Conservation (phyloP, 179 eudicot species). For the Beta corolliflora region DNA sequence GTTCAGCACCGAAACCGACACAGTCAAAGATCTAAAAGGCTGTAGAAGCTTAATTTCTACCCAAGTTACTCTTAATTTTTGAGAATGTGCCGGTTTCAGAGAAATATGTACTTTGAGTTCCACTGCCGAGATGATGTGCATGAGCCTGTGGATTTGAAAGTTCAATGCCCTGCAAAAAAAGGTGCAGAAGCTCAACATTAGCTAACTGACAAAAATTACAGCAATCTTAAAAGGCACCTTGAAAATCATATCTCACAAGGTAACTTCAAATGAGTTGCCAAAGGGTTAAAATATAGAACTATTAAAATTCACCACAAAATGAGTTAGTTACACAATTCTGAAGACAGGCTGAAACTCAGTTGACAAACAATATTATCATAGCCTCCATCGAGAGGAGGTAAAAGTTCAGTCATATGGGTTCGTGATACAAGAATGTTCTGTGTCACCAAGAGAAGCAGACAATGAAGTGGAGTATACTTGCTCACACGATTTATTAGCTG, state of each 20-base stretch:
- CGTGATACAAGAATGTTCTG: not conserved
- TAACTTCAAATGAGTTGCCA: not conserved
- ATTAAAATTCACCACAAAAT: not conserved
- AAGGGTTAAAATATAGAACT: not conserved
- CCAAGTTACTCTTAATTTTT: slow-evolving; percentile 63
- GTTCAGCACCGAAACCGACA: not conserved
- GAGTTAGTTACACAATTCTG: not conserved
- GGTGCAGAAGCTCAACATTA: slow-evolving; percentile 14
- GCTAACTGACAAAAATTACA: not conserved
- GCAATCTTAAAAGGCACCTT: not conserved
- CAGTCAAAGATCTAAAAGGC: not conserved
- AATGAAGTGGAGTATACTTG: not conserved
- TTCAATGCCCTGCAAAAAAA: slow-evolving; percentile 76
- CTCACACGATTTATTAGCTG: not conserved
- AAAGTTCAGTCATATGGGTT: not conserved
- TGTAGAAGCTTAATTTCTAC: slow-evolving; percentile 43
- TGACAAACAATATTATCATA: not conserved
- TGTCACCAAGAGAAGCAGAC: not conserved
- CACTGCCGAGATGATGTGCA: slow-evolving; percentile 86
- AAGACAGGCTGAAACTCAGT: not conserved
- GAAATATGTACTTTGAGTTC: slow-evolving; percentile 95
- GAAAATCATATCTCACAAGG: not conserved
- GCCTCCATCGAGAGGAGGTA: not conserved
- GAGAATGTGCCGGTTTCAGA: slow-evolving; percentile 98
- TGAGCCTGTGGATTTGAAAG: slow-evolving; percentile 91